Conservation (phyloP, 164 flowering plant genomes). For the Chimonanthus praecox region DNA sequence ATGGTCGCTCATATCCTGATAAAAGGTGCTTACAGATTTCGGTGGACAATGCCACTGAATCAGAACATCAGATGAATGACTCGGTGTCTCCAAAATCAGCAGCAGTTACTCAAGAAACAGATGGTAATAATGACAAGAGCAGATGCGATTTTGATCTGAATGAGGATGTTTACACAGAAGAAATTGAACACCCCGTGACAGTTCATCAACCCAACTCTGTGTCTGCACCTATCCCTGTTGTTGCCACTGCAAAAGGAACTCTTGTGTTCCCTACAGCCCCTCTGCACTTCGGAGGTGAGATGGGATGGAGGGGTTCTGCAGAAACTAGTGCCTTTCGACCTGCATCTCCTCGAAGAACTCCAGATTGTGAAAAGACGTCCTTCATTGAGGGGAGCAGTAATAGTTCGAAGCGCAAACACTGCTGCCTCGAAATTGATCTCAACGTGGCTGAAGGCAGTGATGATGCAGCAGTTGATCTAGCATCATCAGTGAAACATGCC, state of each 20-base stretch:
- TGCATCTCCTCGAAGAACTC: conserved; percentile 50
- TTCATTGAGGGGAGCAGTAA: conserved; percentile 10
- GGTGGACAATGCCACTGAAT: conserved; percentile 18
- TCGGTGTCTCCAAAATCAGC: conserved; percentile 42
- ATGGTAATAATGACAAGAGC: conserved; percentile 26
- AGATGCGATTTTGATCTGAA: conserved; percentile 56
- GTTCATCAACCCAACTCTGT: conserved; percentile 23
- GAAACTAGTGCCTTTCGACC: conserved; percentile 29
- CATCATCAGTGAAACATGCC: conserved; percentile 23
- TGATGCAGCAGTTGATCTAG: conserved; percentile 20
- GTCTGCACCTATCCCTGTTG: conserved; percentile 42
- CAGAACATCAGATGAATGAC: conserved; percentile 25
- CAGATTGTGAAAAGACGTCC: conserved; percentile 25
- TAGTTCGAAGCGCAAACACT: conserved; percentile 15
- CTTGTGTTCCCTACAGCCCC: conserved; percentile 48
- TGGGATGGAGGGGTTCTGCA: conserved; percentile 59
- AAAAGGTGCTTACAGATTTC: conserved; percentile 21
- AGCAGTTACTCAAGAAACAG: conserved; percentile 35
- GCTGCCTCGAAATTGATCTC: conserved; percentile 56
- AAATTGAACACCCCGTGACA: conserved; percentile 21
- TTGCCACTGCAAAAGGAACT: conserved; percentile 58
- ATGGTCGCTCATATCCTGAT: conserved; percentile 24
- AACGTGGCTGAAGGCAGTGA: conserved; percentile 56
- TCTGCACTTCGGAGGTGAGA: conserved; percentile 57
- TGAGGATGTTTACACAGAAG: conserved; percentile 55